Evolutionary conservation across 139 green algal genomes (phyloP).

Genomic region (Closterium sp.): DNA sequence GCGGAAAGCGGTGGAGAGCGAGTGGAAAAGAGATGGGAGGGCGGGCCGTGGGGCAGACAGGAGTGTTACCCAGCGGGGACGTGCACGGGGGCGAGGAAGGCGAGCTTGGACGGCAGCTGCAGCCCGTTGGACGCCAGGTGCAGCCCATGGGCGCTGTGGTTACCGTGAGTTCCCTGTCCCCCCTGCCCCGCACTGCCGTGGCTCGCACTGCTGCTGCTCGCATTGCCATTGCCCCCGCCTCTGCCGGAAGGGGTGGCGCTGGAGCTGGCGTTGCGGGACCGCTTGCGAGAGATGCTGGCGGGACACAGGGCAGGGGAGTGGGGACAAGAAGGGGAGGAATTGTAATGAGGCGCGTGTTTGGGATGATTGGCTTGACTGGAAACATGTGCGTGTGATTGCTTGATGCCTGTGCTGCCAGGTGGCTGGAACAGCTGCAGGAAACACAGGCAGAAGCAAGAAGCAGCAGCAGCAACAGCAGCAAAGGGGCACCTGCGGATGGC

Average conservation of each 20-base stretch:
- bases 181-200: background rate
- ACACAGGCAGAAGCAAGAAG: background rate
- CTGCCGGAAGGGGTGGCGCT: background rate
- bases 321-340: background rate
- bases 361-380: no score
- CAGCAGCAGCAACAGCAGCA: background rate
- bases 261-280: background rate
- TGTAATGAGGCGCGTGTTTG: background rate
- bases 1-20: no score
- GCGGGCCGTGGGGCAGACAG: no score
- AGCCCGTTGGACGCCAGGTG: background rate
- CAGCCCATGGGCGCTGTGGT: background rate
- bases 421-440: no score
- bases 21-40: no score
- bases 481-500: conserved; percentile 5
- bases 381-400: no score
- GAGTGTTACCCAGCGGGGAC: background rate
- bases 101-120: background rate
- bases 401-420: no score
- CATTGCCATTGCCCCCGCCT: background rate
- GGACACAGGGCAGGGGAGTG: background rate
- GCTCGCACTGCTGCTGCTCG: background rate
- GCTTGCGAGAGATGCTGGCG: conserved; percentile 22
- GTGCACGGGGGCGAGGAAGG: background rate
- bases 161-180: background rate